Base-by-base conservation (phyloP, 768 basidiomycete species). In the Rickenella mellea region DNA sequence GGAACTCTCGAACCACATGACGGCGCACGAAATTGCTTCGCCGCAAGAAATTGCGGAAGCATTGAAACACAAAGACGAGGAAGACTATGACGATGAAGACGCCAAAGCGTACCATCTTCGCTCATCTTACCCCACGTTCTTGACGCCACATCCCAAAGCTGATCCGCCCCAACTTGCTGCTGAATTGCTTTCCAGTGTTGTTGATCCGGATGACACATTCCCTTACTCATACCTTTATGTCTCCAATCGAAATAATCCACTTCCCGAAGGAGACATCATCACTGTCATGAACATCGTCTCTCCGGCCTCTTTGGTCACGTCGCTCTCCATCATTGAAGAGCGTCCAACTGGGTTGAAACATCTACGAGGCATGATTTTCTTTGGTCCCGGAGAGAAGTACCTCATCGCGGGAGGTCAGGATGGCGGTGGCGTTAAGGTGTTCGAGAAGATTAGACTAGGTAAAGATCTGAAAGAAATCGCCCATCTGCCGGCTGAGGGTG, bases 241-340 rank as follows among this genome's bases (percentile, higher is more conserved):
- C 9, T 81, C 85, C 3, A 90, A 88, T 58, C 70, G 87, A 25
- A 80, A 86, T 50, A 78, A 85, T 51, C 78, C 78, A 4, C 70
- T 74, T 17, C 65, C 75, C 0, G 75, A 70, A 35, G 84, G 86
- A 19, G 86, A 90, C 56, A 73, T 74, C 24, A 74, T 90, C 47
- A 70, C 83, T 5, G 71, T 88, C 25, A 87, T 82, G 61, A 66
- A 73, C 6, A 65, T 79, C 31, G 64, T 65, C 7, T 63, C 67
- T 5, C 58, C 67, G 14, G 66, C 66, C 21, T 52, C 57, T 20
- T 66, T 77, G 2, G 44, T 27, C 22, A 32, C 39, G 24, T 38
- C 19, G 19, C 39, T 48, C 25, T 64, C 71, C 45, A 64, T 80
- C 30, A 65, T 81, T 8, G 62, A 60, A 5, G 83, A 88, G 53